These are phyloP conservation scores for Pedinophyceae sp. DNA, from an alignment of 139 green algal genomes.

Conservation along the genomic window DNA sequence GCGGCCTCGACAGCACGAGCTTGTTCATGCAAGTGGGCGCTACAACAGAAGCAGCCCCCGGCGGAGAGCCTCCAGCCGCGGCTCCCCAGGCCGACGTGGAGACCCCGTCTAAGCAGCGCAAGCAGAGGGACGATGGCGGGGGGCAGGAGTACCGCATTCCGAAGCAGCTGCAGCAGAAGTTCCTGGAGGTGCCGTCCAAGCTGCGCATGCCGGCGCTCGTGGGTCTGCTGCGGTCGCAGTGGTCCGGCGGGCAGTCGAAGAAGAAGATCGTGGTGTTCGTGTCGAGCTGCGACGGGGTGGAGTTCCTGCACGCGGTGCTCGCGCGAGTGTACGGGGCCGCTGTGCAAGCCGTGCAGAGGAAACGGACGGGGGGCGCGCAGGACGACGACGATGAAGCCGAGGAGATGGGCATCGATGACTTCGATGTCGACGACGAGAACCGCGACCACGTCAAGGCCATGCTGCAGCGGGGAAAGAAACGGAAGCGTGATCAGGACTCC, in stretches of 20 bases:
- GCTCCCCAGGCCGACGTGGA: too few species aligned
- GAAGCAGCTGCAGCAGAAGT: slow-evolving; percentile 48
- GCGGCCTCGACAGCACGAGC: too few species aligned
- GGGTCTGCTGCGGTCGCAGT: slow-evolving; percentile 25
- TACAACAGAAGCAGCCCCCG: too few species aligned
- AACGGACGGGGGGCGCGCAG: background rate
- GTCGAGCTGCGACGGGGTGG: slow-evolving; percentile 72
- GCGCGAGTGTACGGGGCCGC: background rate
- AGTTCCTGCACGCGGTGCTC: slow-evolving; percentile 57
- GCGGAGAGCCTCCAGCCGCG: too few species aligned
- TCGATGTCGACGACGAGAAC: background rate
- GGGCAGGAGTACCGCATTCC: slow-evolving; percentile 44
- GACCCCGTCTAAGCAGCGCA: background rate
- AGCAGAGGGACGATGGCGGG: background rate
- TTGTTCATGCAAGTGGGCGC: too few species aligned
- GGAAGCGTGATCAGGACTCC: too few species aligned
- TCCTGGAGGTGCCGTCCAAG: slow-evolving; percentile 59
- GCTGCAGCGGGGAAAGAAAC: slow-evolving; percentile 4
- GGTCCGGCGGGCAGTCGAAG: slow-evolving; percentile 3
- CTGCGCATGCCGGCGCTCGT: slow-evolving; percentile 57
- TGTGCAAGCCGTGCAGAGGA: background rate
- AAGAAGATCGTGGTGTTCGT: slow-evolving; percentile 85
- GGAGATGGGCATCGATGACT: background rate
- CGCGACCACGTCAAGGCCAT: background rate
- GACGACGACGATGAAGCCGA: background rate